Evolutionary conservation across 192 early-diverging fungal species (phyloP).

Genomic region (Entomortierella parvispora): DNA sequence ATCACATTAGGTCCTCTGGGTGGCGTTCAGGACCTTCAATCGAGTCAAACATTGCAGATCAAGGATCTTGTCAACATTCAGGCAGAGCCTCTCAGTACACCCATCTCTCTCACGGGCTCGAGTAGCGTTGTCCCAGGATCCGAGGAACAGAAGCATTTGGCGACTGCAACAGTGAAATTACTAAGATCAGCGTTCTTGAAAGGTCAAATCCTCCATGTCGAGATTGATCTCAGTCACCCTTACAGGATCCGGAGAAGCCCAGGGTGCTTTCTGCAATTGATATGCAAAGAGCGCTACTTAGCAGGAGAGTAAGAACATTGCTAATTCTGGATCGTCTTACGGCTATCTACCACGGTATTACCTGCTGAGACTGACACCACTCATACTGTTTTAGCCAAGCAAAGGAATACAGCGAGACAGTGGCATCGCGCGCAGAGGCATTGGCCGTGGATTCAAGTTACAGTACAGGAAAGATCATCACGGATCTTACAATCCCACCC

Average conservation of each 20-base stretch:
- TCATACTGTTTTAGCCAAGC: slow-evolving; percentile 24
- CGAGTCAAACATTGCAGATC: slow-evolving; percentile 2
- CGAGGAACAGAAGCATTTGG: neutral
- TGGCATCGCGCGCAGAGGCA: slow-evolving; percentile 8
- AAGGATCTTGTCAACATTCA: slow-evolving; percentile 28
- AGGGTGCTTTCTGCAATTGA: slow-evolving; percentile 25
- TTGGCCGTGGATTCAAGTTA: slow-evolving; percentile 3
- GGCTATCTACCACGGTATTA: too few species aligned
- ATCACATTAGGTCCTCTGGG: slow-evolving; percentile 13
- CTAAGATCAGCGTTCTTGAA: slow-evolving; percentile 11
- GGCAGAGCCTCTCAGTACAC: neutral
- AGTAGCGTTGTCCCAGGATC: neutral
- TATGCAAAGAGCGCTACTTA: slow-evolving; percentile 18
- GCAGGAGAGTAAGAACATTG: slow-evolving; percentile 33
- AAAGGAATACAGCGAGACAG: slow-evolving; percentile 18
- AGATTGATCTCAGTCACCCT: slow-evolving; percentile 28
- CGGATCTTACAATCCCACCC: slow-evolving; percentile 20
- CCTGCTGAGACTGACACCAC: too few species aligned
- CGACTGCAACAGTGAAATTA: slow-evolving; percentile 6
- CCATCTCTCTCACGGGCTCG: slow-evolving; percentile 2
- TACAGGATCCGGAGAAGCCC: slow-evolving; percentile 12
- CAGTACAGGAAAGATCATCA: slow-evolving; percentile 21
- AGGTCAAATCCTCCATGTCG: slow-evolving; percentile 11
- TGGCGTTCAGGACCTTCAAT: slow-evolving; percentile 16
- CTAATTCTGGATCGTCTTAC: neutral